Base-by-base conservation (phyloP, 495 filamentous ascomycete genomes). In the Hyaloscypha finlandica region DNA sequence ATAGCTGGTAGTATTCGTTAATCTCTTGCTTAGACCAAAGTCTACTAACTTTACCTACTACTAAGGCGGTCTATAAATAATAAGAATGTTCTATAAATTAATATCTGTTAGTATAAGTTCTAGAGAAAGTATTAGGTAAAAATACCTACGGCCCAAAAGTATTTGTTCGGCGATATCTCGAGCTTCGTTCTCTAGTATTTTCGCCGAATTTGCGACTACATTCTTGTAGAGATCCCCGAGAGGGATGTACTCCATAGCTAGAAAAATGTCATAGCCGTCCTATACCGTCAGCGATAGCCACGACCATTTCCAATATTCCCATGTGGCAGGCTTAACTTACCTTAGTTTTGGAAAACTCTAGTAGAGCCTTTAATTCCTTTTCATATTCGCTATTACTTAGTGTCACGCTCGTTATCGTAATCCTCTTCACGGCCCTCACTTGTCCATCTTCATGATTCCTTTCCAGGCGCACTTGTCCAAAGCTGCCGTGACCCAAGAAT, bases 191-290 rank as follows among this genome's bases (percentile, higher is more conserved):
- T 73, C 55, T 69, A 59, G 0, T 71, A 70, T 48, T 30, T 53
- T 61, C 2, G 45, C 56, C 6, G 55, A 56, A 59, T 22, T 6
- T 6, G 53, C 58, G 9, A 31, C 19, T 37, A 56, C 45, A 22
- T 54, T 52, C 30, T 53, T 32, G 6, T 66, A 9, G 0, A 74
- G 54, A 51, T 74, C 73, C 1, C 77, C 73, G 11, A 66, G 42
- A 4, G 56, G 48, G n/a, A 78, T 20, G 52, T 76, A 77, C 51
- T 77, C 77, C 75, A 77, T 79, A 12, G 71, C 60, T 19, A 76
- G 59, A 48, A 57, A 73, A 16, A 74, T 35, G 9, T 20, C 42
- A 22, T 68, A 12, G 3, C 29, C 25, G 52, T 67, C 54, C 32
- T 71, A 25, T 25, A 25, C 25, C 25, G 25, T 25, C 25, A 25